Evolutionary conservation across 73 alveolate genomes (phyloP).

Genomic region (Paramecium octaurelia): DNA sequence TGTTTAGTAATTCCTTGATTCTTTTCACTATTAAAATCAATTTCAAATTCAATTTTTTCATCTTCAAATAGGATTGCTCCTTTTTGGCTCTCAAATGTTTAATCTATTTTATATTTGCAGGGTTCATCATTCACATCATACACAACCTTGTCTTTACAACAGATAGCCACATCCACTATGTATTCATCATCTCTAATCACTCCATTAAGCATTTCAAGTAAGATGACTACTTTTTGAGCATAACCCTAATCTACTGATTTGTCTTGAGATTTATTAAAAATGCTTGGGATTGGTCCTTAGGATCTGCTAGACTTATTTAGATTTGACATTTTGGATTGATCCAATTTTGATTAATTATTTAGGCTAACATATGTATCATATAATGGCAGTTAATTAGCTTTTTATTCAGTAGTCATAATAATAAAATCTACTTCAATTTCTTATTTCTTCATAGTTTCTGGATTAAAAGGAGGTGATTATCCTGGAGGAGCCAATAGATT

Average conservation of each 20-base stretch:
- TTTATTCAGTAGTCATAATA: not conserved
- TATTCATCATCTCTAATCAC: not conserved
- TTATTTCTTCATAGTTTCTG: slow-evolving; percentile 23
- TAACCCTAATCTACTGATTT: not conserved
- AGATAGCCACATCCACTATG: not conserved
- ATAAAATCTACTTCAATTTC: slow-evolving; percentile 35
- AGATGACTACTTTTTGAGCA: not conserved
- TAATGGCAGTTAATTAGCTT: not conserved
- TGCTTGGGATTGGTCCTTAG: not conserved
- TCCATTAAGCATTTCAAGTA: not conserved
- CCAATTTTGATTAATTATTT: not conserved
- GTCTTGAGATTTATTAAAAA: not conserved
- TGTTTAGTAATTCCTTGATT: not conserved
- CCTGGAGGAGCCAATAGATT: slow-evolving; percentile 42
- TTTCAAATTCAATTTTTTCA: slow-evolving; percentile 1
- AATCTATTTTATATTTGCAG: not conserved
- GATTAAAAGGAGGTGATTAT: slow-evolving; percentile 25
- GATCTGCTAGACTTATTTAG: slow-evolving; percentile 9
- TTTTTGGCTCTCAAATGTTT: not conserved
- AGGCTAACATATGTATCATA: not conserved
- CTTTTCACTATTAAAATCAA: slow-evolving; percentile 10
- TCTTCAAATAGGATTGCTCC: not conserved
- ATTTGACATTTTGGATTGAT: not conserved
- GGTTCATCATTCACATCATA: not conserved
- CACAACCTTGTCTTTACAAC: not conserved